phyloP scores from a whole-genome alignment of 495 filamentous ascomycete species.

The Podospora comata region DNA sequence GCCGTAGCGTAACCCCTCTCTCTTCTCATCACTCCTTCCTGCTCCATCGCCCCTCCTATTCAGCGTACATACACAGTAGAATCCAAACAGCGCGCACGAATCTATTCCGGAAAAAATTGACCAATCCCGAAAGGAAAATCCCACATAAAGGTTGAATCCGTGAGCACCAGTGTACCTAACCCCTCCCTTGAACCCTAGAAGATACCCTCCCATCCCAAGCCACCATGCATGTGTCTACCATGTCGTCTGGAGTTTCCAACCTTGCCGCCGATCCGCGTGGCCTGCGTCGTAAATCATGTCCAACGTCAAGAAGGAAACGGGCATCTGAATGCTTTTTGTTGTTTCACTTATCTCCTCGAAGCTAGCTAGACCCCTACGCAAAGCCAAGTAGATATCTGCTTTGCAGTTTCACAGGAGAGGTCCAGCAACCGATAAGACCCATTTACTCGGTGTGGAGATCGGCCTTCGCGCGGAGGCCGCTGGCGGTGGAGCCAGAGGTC shows the following conservation, averaged over 20 bases:
- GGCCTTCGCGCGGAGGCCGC: constrained; percentile 86
- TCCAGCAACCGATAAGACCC: background rate
- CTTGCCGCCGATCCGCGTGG: constrained; percentile 27
- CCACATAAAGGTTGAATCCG: constrained; percentile 17
- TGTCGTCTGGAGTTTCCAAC: constrained; percentile 19
- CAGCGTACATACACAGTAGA: constrained; percentile 11
- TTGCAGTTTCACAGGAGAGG: constrained; percentile 18
- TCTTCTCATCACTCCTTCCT: background rate
- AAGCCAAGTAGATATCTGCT: constrained; percentile 19
- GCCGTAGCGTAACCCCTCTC: background rate
- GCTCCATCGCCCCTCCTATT: background rate
- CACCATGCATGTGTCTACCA: constrained; percentile 11
- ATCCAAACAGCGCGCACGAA: constrained; percentile 15
- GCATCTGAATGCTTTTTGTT: constrained; percentile 15
- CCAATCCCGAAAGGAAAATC: constrained; percentile 11
- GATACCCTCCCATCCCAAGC: constrained; percentile 7
- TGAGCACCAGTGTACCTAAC: constrained; percentile 15
- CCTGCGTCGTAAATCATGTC: constrained; percentile 27
- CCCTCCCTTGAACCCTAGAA: constrained; percentile 17
- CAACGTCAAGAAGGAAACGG: constrained; percentile 28
- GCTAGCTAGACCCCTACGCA: constrained; percentile 17
- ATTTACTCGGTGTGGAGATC: constrained; percentile 63
- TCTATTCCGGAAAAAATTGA: constrained; percentile 22
- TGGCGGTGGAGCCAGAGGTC: constrained; percentile 70
- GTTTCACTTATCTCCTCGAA: constrained; percentile 9